phyloP scores from a whole-genome alignment of 345 rosid genomes.

The Murraya koenigii region DNA sequence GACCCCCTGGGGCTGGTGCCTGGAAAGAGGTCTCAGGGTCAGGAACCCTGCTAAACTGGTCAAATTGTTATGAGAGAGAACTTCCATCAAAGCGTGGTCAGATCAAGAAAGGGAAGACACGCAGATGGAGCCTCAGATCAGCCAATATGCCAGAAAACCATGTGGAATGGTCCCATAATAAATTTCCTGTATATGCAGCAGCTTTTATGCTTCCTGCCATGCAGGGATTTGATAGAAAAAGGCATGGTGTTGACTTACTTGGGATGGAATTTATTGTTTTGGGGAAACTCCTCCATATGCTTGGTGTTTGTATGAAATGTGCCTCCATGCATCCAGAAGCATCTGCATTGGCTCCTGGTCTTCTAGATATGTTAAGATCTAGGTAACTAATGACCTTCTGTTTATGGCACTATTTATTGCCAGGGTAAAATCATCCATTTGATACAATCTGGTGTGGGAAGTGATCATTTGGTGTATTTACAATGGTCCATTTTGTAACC shows the following conservation, averaged over 20 bases:
- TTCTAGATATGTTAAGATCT: slow-evolving; percentile 79
- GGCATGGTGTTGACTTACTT: slow-evolving; percentile 97
- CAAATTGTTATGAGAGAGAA: slow-evolving; percentile 82
- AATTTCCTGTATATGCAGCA: slow-evolving; percentile 80
- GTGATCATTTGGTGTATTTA: background rate
- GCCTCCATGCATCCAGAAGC: slow-evolving; percentile 95
- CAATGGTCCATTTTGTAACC: background rate
- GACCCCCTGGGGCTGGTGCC: slow-evolving; percentile 57
- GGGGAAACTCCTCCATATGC: slow-evolving; percentile 93
- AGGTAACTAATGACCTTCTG: slow-evolving; percentile 41
- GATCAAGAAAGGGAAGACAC: slow-evolving; percentile 69
- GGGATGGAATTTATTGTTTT: slow-evolving; percentile 88
- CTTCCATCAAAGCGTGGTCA: slow-evolving; percentile 61
- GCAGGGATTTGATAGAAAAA: slow-evolving; percentile 88
- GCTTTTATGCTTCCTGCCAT: slow-evolving; percentile 99
- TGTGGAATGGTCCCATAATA: slow-evolving; percentile 64
- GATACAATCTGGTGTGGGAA: background rate
- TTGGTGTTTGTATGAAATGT: slow-evolving; percentile 88
- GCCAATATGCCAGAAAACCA: slow-evolving; percentile 39
- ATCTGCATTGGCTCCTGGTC: slow-evolving; percentile 69
- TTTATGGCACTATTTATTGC: background rate
- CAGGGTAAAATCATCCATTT: background rate
- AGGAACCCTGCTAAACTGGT: slow-evolving; percentile 67
- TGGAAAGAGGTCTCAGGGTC: slow-evolving; percentile 79
- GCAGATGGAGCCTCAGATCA: slow-evolving; percentile 76